Conservation (phyloP, 192 early-diverging fungal species). For the Linnemannia schmuckeri region DNA sequence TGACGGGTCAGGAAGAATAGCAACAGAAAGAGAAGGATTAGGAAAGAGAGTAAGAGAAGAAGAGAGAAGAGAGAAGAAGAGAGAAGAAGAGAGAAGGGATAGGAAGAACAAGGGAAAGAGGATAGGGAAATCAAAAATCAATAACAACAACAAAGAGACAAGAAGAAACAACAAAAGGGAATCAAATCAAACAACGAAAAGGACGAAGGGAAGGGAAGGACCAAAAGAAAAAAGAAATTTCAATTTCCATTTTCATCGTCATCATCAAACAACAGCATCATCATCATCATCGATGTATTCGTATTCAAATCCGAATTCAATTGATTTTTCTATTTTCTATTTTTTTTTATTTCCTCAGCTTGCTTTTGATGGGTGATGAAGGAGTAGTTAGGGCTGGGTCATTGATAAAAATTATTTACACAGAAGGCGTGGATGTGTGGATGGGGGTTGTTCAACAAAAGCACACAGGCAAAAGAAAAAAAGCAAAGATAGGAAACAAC, state of each 20-base stretch:
- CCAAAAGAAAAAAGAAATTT: neutral
- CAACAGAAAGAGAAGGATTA: neutral
- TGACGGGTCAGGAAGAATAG: neutral
- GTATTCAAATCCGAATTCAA: too few species aligned
- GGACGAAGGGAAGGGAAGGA: neutral
- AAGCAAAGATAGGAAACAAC: too few species aligned
- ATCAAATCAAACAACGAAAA: neutral
- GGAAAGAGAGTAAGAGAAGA: neutral
- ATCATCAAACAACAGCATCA: neutral
- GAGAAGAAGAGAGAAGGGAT: neutral
- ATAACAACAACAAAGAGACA: neutral
- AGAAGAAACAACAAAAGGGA: neutral
- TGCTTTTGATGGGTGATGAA: too few species aligned
- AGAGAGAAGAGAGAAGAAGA: slow-evolving; percentile 7
- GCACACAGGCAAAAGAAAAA: too few species aligned
- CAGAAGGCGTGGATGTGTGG: too few species aligned
- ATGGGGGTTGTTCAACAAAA: too few species aligned
- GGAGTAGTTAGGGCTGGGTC: too few species aligned
- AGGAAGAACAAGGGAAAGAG: slow-evolving; percentile 7
- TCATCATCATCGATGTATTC: too few species aligned
- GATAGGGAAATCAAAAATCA: neutral
- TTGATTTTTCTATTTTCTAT: neutral
- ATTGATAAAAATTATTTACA: too few species aligned
- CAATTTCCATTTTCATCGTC: neutral
- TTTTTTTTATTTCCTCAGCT: too few species aligned